Evolutionary conservation across 1,284 basidiomycete genomes (phyloP), one percentile per base, ranked within the genome.

Genomic region (Cutaneotrichosporon sp.): DNA sequence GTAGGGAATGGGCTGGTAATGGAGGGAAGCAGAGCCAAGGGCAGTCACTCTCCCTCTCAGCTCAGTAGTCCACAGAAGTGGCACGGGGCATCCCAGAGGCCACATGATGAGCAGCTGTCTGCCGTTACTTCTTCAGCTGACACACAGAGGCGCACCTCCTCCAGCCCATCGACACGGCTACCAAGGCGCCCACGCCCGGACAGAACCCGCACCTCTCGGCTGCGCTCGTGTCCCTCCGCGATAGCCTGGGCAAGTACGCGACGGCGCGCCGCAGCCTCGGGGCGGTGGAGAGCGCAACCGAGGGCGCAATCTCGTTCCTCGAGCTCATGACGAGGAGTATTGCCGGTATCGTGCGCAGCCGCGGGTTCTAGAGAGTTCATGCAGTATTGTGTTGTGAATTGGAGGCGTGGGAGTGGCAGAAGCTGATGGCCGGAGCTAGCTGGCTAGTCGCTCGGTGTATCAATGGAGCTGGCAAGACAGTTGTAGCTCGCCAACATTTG

Each of bases 101-200:
- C n/a, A n/a, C n/a, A n/a, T n/a, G n/a, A n/a, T n/a, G n/a, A n/a
- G n/a, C n/a, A 2, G n/a, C 33, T 4, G 33, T 20, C n/a, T 14
- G 20, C 13, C 1, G 29, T 18, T 20, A 24, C 7, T 4, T 29
- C 1, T 8, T 31, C 14, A 43, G 52, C 49, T 60, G 45, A 59
- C 47, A 7, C 34, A 4, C 63, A 75, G 75, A 77, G 66, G 69
- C 73, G 0, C 66, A 66, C 31, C 70, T 78, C 7, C 67, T 78
- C 10, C 69, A 74, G 62, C 69, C 76, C 2, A 66, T 66, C 50
- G 52, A 54, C 22, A 53, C 51, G 34, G 14, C n/a, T 24, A 54
- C 52, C 22, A 31, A 42, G 14, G 16, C 33, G 10, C 56, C 34
- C 38, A 38, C 53, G 24, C 22, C 50, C 33, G 38, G 36, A 2